Percentiles rank a stretch among this genome's conserved stretches.
Conservation (phyloP, 75 land plant genomes). For the Cryptomeria japonica region DNA sequence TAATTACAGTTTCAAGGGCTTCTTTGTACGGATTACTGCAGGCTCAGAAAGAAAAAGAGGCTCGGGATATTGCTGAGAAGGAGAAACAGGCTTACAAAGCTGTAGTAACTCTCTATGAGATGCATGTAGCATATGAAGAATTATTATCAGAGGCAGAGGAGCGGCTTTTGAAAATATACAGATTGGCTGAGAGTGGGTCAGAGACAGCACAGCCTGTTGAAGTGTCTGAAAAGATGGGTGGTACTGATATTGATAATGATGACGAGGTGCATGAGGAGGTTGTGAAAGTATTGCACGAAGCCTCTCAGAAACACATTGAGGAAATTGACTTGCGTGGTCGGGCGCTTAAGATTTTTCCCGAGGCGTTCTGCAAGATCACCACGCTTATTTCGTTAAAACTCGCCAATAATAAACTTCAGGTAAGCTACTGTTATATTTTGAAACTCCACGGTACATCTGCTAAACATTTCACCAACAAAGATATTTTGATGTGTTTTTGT, state of each 20-base stretch:
- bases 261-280: slow-evolving; percentile 60
- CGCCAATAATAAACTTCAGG: slow-evolving; percentile 76
- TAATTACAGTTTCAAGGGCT: neutral
- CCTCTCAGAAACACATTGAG: slow-evolving; percentile 28
- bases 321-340: slow-evolving; percentile 54
- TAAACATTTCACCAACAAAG: neutral
- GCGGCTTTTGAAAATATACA: slow-evolving; percentile 49
- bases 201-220: neutral
- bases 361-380: slow-evolving; percentile 63
- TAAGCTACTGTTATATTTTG: slow-evolving; percentile 13
- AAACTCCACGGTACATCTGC: neutral
- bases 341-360: slow-evolving; percentile 58
- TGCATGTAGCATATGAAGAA: slow-evolving; percentile 71
- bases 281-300: slow-evolving; percentile 40
- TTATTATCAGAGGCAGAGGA: slow-evolving; percentile 68
- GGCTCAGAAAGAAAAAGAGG: slow-evolving; percentile 54
- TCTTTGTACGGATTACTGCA: slow-evolving; percentile 1
- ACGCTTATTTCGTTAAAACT: slow-evolving; percentile 52
- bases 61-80: slow-evolving; percentile 43
- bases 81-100: slow-evolving; percentile 46
- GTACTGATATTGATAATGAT: slow-evolving; percentile 11
- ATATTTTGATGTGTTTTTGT: neutral
- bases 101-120: slow-evolving; percentile 71
- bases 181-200: slow-evolving; percentile 17
- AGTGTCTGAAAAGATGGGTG: slow-evolving; percentile 6